Conservation (phyloP, 2,329 filamentous ascomycete species). For the Alternaria sp. region DNA sequence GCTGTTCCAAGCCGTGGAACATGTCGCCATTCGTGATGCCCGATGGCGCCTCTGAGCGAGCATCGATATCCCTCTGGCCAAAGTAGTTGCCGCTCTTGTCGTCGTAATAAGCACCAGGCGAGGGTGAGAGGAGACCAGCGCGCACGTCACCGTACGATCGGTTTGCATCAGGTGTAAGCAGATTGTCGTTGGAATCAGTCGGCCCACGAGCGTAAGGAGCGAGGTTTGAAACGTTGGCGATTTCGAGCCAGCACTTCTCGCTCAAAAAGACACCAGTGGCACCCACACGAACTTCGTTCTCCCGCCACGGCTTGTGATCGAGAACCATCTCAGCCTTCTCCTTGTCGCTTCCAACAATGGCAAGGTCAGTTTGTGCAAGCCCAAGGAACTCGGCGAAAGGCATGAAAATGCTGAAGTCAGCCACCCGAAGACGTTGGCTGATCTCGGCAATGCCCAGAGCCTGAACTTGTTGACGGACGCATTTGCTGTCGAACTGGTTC, state of each 20-base stretch:
- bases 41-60: constrained; percentile 92
- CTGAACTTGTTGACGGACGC: constrained; percentile 91
- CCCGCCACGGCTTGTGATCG: constrained; percentile 89
- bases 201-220: constrained; percentile 55
- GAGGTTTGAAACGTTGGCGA: constrained; percentile 71
- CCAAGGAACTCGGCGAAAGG: constrained; percentile 96
- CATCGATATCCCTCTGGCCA: constrained; percentile 76
- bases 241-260: constrained; percentile 92
- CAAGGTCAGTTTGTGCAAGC: constrained; percentile 80
- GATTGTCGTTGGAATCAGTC: constrained; percentile 54
- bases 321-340: constrained; percentile 93
- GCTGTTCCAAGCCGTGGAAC: constrained; percentile 96
- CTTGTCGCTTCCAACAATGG: constrained; percentile 87
- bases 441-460: constrained; percentile 97
- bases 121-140: constrained; percentile 59
- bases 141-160: constrained; percentile 65
- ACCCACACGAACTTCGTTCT: constrained; percentile 87
- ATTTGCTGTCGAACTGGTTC: constrained; percentile 99
- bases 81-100: constrained; percentile 88
- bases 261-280: constrained; percentile 95
- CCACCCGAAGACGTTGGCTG: constrained; percentile 87
- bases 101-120: constrained; percentile 69
- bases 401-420: constrained; percentile 94
- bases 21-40: constrained; percentile 89
- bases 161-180: constrained; percentile 61